These are phyloP conservation scores for Apiospora arundinis DNA, from an alignment of 2,329 filamentous ascomycete genomes.

Conservation along the genomic window DNA sequence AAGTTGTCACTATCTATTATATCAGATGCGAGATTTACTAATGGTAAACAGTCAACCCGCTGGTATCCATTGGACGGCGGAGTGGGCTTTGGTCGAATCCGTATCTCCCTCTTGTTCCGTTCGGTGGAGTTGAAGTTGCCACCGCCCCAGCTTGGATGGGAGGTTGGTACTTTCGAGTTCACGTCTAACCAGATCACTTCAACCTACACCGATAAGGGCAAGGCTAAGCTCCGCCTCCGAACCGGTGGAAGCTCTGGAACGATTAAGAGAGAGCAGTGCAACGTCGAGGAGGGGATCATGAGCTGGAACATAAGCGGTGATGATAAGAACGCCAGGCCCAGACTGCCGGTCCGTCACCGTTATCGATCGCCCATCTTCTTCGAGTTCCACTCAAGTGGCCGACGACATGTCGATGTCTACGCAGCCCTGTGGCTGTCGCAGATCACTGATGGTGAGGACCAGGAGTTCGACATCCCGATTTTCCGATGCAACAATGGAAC, in stretches of 20 bases:
- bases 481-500: conserved; percentile 80
- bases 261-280: conserved; percentile 69
- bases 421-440: conserved; percentile 87
- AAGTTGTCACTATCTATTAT: conserved; percentile 17
- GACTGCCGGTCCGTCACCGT: conserved; percentile 86
- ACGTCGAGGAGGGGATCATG: conserved; percentile 61
- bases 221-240: conserved; percentile 78
- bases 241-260: conserved; percentile 84
- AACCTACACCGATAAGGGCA: conserved; percentile 59
- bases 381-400: conserved; percentile 76
- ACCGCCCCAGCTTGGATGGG: conserved; percentile 88
- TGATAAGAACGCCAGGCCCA: conserved; percentile 55
- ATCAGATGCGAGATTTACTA: neutral
- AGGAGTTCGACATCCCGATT: conserved; percentile 84
- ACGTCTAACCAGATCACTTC: conserved; percentile 72
- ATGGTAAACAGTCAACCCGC: conserved; percentile 60
- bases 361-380: conserved; percentile 91
- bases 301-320: conserved; percentile 55
- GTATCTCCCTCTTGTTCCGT: conserved; percentile 88
- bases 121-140: conserved; percentile 86
- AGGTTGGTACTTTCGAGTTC: conserved; percentile 94
- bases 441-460: conserved; percentile 79
- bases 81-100: conserved; percentile 87
- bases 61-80: conserved; percentile 98
- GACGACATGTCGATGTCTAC: conserved; percentile 75